Conservation (phyloP, 805 yeast genomes). For the Ogataea zsoltii region DNA sequence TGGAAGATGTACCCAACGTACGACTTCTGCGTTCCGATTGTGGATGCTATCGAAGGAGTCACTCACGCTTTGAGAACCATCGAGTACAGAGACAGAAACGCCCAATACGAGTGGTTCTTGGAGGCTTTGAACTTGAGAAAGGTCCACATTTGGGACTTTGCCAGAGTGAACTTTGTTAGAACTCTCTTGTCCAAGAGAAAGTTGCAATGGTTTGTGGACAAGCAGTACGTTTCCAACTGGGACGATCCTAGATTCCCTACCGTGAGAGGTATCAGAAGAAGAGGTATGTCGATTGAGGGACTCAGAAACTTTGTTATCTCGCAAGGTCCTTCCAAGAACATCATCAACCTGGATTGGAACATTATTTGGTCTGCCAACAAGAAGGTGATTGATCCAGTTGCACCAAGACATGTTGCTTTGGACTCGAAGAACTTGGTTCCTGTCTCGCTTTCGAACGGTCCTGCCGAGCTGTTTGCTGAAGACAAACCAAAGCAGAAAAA, state of each 20-base stretch:
- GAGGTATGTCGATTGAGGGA: constrained; percentile 99
- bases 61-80: constrained; percentile 97
- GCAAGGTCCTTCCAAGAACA: constrained; percentile 98
- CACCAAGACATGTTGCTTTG: constrained; percentile 93
- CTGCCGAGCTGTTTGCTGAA: constrained; percentile 62
- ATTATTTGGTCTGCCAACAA: constrained; percentile 97
- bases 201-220: constrained; percentile 98
- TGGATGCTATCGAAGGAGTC: constrained; percentile 94
- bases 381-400: constrained; percentile 94
- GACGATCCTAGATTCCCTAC: constrained; percentile 99
- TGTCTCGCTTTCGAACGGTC: constrained; percentile 68
- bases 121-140: constrained; percentile 78
- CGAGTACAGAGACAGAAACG: constrained; percentile 98
- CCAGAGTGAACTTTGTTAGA: constrained; percentile 94
- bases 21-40: constrained; percentile 98
- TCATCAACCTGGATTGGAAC: constrained; percentile 96
- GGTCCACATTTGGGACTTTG: constrained; percentile 97
- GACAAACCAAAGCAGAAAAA: constrained; percentile 92
- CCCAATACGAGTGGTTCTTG: constrained; percentile 97
- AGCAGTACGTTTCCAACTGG: constrained; percentile 86
- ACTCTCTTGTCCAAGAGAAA: constrained; percentile 95
- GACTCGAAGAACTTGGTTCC: constrained; percentile 63
- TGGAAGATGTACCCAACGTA: constrained; percentile 99
- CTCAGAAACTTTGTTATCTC: constrained; percentile 88
- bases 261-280: constrained; percentile 97